Conservation (phyloP, 140 eudicot genomes). For the Oenanthe javanica region DNA sequence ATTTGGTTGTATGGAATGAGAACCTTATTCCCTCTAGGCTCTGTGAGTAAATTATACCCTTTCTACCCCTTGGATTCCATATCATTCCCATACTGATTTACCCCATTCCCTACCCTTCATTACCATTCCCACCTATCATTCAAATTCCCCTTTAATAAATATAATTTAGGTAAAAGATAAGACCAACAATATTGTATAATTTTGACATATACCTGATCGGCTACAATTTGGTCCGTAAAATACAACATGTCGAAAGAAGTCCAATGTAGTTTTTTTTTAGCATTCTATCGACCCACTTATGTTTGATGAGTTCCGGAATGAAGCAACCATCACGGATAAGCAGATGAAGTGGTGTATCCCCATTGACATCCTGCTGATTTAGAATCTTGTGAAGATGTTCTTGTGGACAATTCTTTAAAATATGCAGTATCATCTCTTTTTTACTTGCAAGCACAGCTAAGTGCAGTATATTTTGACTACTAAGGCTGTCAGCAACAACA, state of each 20-base stretch:
- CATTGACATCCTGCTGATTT: neutral
- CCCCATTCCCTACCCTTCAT: too few relatives aligned
- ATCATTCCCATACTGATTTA: too few relatives aligned
- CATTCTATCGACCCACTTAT: neutral
- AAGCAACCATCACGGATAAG: neutral
- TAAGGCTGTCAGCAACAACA: neutral
- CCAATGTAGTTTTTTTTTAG: neutral
- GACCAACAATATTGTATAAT: neutral
- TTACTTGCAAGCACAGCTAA: neutral
- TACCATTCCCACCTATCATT: too few relatives aligned
- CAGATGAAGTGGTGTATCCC: neutral
- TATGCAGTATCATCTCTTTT: neutral
- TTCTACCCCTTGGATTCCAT: too few relatives aligned
- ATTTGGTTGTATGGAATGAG: too few relatives aligned
- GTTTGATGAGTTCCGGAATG: neutral
- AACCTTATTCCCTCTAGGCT: too few relatives aligned
- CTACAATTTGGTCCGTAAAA: neutral
- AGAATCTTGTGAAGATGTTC: neutral
- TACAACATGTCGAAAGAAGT: neutral
- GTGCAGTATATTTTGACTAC: neutral
- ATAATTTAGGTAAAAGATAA: too few relatives aligned
- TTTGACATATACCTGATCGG: neutral
- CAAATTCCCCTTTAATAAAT: too few relatives aligned
- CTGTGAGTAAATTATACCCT: too few relatives aligned
- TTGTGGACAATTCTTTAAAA: neutral